Conservation (phyloP, 2,329 filamentous ascomycete genomes). For the Fusarium sublunatum region DNA sequence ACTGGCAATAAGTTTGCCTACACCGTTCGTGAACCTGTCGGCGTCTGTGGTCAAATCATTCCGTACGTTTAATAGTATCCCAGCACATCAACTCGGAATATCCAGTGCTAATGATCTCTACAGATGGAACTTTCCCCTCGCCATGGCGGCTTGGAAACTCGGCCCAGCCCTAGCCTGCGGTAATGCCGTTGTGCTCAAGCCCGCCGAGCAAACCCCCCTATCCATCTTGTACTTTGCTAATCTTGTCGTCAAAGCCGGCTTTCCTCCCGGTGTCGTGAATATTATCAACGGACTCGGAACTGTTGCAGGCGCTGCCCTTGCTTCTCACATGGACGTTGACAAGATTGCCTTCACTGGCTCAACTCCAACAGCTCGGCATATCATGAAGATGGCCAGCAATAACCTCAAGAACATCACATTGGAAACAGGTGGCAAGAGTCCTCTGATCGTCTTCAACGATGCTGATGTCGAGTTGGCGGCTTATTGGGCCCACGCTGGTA, state of each 20-base stretch:
- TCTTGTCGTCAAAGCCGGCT: conserved; percentile 77
- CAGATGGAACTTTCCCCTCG: conserved; percentile 73
- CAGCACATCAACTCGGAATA: fast-evolving
- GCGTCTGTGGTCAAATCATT: conserved; percentile 79
- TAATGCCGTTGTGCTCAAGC: conserved; percentile 73
- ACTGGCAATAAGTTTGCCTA: conserved; percentile 77
- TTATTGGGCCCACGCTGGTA: conserved; percentile 64
- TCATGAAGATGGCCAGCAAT: conserved; percentile 79
- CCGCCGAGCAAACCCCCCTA: conserved; percentile 74
- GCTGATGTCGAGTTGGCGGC: conserved; percentile 75
- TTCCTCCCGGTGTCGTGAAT: conserved; percentile 82
- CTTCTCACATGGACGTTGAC: conserved; percentile 74
- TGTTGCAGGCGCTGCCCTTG: conserved; percentile 75
- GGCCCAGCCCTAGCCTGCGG: conserved; percentile 75
- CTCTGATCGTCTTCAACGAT: conserved; percentile 72
- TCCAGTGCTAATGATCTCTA: background rate
- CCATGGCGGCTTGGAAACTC: conserved; percentile 72
- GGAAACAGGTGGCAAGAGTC: conserved; percentile 75
- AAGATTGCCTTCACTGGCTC: conserved; percentile 85
- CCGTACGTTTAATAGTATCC: conserved; percentile 52
- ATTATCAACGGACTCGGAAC: conserved; percentile 77
- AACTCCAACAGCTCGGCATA: conserved; percentile 75
- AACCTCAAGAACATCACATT: conserved; percentile 75
- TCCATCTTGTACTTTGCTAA: conserved; percentile 73
- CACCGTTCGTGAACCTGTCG: conserved; percentile 79